Conservation (phyloP, 768 basidiomycete species). For the Boletales sp. region DNA sequence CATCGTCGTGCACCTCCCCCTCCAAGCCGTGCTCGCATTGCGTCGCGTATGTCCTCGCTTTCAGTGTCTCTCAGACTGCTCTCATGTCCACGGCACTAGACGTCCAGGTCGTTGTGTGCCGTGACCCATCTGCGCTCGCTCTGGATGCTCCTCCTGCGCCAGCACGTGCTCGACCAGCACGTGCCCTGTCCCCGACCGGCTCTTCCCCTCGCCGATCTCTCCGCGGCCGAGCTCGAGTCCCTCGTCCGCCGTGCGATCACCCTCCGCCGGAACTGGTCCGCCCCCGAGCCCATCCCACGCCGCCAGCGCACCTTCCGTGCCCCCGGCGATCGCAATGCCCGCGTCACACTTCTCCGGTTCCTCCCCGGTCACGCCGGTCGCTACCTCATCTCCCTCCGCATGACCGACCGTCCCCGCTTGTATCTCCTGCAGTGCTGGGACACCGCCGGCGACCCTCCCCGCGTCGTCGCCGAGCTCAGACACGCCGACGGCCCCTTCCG, state of each 20-base stretch:
- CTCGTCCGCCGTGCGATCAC: slow-evolving; percentile 37
- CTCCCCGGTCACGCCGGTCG: slow-evolving; percentile 39
- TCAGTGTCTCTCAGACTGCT: neutral
- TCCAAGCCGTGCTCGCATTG: slow-evolving; percentile 41
- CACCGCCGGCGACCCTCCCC: slow-evolving; percentile 28
- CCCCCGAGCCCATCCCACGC: slow-evolving; percentile 33
- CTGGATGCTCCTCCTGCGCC: slow-evolving; percentile 46
- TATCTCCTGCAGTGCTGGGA: slow-evolving; percentile 60
- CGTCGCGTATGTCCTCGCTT: slow-evolving; percentile 40
- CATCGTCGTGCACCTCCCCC: slow-evolving; percentile 40
- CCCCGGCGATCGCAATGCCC: slow-evolving; percentile 24
- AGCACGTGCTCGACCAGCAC: slow-evolving; percentile 37
- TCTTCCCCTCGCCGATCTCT: slow-evolving; percentile 30
- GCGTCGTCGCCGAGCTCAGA: slow-evolving; percentile 40
- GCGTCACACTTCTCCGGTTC: slow-evolving; percentile 45
- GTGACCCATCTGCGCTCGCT: slow-evolving; percentile 46
- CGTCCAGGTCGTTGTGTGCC: slow-evolving; percentile 40
- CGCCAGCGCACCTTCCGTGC: slow-evolving; percentile 25
- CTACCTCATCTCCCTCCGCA: slow-evolving; percentile 47
- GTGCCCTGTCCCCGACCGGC: slow-evolving; percentile 44
- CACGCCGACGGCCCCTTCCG: slow-evolving; percentile 34
- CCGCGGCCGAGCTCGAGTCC: slow-evolving; percentile 43
- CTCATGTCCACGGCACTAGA: too few species aligned
- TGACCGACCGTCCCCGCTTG: slow-evolving; percentile 16
- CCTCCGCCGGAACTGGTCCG: slow-evolving; percentile 50